Conservation (phyloP, 345 rosid genomes). For the Salix viminalis region DNA sequence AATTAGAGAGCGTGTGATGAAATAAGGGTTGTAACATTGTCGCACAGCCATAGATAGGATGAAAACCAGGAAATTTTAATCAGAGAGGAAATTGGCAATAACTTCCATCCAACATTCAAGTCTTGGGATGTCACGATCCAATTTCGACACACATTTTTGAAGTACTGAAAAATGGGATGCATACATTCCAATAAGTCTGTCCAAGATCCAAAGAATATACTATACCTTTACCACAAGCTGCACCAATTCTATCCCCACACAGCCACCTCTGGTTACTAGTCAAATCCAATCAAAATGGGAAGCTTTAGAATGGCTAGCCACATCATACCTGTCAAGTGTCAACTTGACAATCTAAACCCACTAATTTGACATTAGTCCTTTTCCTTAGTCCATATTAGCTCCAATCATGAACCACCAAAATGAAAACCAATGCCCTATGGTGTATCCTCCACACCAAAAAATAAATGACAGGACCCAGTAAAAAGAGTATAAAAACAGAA, state of each 20-base stretch:
- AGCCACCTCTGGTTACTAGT: background rate
- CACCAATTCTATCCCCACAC: constrained; percentile 2
- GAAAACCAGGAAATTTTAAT: background rate
- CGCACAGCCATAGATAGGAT: background rate
- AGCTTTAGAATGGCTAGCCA: background rate
- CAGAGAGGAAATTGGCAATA: background rate
- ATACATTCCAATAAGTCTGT: background rate
- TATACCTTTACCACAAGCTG: constrained; percentile 3
- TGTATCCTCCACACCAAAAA: constrained; percentile 4
- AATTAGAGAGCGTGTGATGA: background rate
- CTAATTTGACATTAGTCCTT: background rate
- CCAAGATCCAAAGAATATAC: background rate
- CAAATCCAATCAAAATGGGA: background rate
- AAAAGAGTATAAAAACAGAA: background rate
- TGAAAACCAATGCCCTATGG: background rate
- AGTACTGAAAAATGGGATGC: background rate
- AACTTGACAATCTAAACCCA: background rate
- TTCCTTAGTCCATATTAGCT: background rate
- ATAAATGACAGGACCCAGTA: background rate
- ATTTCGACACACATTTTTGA: constrained; percentile 8
- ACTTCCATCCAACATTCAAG: constrained; percentile 1
- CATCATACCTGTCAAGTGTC: background rate
- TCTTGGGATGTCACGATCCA: background rate
- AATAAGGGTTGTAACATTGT: background rate
- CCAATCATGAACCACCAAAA: background rate